Percentiles rank a stretch among this genome's conserved stretches.
Evolutionary conservation across 371 early-diverging fungal species (phyloP).

Genomic region (Mucor velutinosus): DNA sequence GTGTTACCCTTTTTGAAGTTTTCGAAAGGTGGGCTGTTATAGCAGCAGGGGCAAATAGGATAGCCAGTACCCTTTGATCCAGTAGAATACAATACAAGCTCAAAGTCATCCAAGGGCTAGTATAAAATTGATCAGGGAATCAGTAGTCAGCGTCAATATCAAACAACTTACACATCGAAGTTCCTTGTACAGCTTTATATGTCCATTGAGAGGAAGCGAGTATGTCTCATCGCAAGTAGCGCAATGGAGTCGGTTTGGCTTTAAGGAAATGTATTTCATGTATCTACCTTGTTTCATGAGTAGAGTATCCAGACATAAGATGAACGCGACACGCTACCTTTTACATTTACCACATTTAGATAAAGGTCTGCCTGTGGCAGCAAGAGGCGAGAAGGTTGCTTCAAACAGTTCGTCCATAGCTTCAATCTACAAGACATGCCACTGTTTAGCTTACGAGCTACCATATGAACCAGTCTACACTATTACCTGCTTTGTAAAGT

Average conservation of each 20-base stretch:
- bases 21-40: slow-evolving; percentile 59
- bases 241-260: slow-evolving; percentile 56
- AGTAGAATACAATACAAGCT: slow-evolving; percentile 54
- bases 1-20: slow-evolving; percentile 39
- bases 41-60: slow-evolving; percentile 58
- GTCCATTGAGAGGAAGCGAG: slow-evolving; percentile 53
- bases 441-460: not conserved
- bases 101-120: slow-evolving; percentile 57
- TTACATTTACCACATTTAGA: slow-evolving; percentile 63
- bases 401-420: slow-evolving; percentile 60
- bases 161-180: slow-evolving; percentile 45
- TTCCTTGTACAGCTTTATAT: slow-evolving; percentile 56
- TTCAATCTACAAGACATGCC: slow-evolving; percentile 30
- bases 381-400: slow-evolving; percentile 55
- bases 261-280: slow-evolving; percentile 53
- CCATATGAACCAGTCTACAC: not conserved
- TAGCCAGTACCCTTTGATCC: slow-evolving; percentile 57
- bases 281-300: slow-evolving; percentile 23
- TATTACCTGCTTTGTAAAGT: slow-evolving; percentile 46
- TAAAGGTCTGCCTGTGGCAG: slow-evolving; percentile 48
- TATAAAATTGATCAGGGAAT: not conserved
- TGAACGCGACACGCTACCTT: slow-evolving; percentile 24
- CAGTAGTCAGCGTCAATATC: not conserved
- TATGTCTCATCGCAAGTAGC: slow-evolving; percentile 59
- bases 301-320: not conserved